Percentiles rank a stretch among this genome's conserved stretches.
These are phyloP conservation scores for Myriosclerotinia curreyana DNA, from an alignment of 2,329 filamentous ascomycete species.

Conservation along the genomic window DNA sequence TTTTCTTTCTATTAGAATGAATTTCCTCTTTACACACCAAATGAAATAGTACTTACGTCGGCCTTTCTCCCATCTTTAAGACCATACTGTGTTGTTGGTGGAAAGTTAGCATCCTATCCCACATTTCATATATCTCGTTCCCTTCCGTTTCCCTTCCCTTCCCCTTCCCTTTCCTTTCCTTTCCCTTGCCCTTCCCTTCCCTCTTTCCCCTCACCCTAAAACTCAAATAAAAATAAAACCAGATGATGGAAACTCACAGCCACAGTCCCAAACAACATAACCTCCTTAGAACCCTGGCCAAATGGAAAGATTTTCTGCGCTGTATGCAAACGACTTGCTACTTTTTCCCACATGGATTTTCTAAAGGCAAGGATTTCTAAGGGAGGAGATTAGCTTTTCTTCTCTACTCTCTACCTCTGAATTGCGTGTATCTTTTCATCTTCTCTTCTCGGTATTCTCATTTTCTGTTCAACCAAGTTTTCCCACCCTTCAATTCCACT, in stretches of 20 bases:
- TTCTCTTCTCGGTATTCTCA: background rate
- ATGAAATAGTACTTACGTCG: constrained; percentile 24
- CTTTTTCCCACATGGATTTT: constrained; percentile 52
- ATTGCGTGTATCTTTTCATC: too few species aligned
- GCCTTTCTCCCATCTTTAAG: constrained; percentile 47
- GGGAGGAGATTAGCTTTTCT: background rate
- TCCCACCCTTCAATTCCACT: background rate
- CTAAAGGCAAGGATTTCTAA: constrained; percentile 50
- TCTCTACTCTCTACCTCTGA: background rate
- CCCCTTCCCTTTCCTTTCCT: background rate
- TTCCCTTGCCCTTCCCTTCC: background rate
- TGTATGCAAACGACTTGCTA: constrained; percentile 47
- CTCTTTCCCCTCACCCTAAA: background rate
- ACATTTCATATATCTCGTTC: background rate
- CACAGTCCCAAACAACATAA: constrained; percentile 54
- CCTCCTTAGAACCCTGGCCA: constrained; percentile 45
- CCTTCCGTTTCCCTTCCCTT: background rate
- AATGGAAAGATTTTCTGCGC: constrained; percentile 51
- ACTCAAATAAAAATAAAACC: background rate
- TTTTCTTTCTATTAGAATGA: background rate
- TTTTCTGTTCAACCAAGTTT: background rate
- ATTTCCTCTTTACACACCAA: background rate
- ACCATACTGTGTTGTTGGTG: constrained; percentile 40
- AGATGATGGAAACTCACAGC: constrained; percentile 29
- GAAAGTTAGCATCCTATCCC: background rate